These are phyloP conservation scores for Curvularia sp. DNA, from an alignment of 2,329 filamentous ascomycete species.

Conservation along the genomic window DNA sequence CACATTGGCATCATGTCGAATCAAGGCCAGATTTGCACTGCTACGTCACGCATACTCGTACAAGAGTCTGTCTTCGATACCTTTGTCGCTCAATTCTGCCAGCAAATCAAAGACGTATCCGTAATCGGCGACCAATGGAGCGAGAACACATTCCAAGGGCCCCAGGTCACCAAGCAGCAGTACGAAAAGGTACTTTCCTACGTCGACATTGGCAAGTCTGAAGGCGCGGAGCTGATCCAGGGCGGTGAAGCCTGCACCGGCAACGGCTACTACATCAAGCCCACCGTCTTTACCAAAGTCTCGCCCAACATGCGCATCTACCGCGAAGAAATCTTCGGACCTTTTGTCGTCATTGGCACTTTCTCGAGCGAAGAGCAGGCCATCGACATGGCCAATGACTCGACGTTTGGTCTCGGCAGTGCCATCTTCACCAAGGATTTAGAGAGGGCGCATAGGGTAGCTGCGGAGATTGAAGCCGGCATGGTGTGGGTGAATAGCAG, in stretches of 20 bases:
- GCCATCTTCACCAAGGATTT: conserved; percentile 27
- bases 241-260: conserved; percentile 52
- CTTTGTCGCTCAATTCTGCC: conserved; percentile 56
- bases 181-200: conserved; percentile 53
- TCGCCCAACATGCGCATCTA: conserved; percentile 7
- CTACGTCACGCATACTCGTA: conserved; percentile 61
- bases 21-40: conserved; percentile 64
- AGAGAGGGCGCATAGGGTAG: conserved; percentile 6
- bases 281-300: conserved; percentile 33
- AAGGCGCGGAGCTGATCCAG: conserved; percentile 57
- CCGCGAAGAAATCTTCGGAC: conserved; percentile 15
- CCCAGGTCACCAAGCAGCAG: conserved; percentile 55
- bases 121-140: conserved; percentile 51
- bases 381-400: conserved; percentile 12
- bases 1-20: conserved; percentile 64
- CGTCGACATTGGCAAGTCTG: conserved; percentile 53
- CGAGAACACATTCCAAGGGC: conserved; percentile 53
- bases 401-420: conserved; percentile 52
- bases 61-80: conserved; percentile 63
- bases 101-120: conserved; percentile 12
- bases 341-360: conserved; percentile 13
- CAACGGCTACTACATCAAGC: conserved; percentile 63
- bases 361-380: conserved; percentile 14
- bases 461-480: conserved; percentile 9
- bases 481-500: conserved; percentile 13